Evolutionary conservation across 1,284 basidiomycete species (phyloP).

Genomic region (Irpex rosettiformis): DNA sequence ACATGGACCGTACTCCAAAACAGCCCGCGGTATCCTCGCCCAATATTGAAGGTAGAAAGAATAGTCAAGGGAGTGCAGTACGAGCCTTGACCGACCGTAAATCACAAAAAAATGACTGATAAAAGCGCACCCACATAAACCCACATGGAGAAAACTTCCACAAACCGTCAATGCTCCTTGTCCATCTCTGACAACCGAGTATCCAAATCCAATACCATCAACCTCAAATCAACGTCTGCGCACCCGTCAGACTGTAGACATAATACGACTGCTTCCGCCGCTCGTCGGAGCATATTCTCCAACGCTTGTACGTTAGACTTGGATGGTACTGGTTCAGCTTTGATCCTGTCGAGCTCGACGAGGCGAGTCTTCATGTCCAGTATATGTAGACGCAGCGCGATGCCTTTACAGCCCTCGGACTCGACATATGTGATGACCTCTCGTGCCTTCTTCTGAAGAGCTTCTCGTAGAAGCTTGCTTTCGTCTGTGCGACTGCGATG

Average conservation of each 20-base stretch:
- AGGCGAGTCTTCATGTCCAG: slow-evolving; percentile 2
- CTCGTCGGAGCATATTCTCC: background rate
- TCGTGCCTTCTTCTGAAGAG: background rate
- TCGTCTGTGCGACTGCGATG: background rate
- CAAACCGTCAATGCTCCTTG: background rate
- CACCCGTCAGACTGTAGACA: background rate
- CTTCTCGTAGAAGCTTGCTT: background rate
- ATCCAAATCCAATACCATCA: background rate
- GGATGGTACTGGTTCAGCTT: background rate
- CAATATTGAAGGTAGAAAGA: no score
- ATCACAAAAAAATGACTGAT: background rate
- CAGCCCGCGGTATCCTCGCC: no score
- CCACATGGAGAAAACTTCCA: background rate
- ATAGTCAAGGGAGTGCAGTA: no score
- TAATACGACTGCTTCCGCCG: background rate
- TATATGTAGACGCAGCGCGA: background rate
- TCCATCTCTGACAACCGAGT: slow-evolving; percentile 1
- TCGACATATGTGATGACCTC: background rate
- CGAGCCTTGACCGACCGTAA: no score
- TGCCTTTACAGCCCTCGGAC: background rate
- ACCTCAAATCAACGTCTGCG: background rate
- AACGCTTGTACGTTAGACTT: background rate
- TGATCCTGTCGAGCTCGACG: background rate
- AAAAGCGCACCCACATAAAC: background rate
- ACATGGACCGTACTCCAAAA: background rate